phyloP scores from a whole-genome alignment of 192 early-diverging fungal genomes.

The Glomus cerebriforme region DNA sequence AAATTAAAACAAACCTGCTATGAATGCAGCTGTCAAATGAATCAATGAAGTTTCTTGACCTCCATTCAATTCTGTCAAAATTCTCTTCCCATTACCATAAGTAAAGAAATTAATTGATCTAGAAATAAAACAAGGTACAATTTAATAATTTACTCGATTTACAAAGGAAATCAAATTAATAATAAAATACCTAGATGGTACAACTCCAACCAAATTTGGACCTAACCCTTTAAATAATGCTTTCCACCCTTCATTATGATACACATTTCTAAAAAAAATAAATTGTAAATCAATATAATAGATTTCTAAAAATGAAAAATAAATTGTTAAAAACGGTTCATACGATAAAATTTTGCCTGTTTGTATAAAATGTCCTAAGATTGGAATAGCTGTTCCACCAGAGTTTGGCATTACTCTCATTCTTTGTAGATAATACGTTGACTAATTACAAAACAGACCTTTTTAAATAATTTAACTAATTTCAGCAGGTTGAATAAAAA shows the following conservation, averaged over 20 bases:
- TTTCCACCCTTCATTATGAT: slow-evolving; percentile 71
- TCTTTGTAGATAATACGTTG: slow-evolving; percentile 41
- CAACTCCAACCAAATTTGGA: slow-evolving; percentile 89
- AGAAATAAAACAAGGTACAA: not conserved
- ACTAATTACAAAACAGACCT: slow-evolving; percentile 31
- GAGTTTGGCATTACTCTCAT: not conserved
- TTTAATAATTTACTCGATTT: not conserved
- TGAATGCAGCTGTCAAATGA: slow-evolving; percentile 76
- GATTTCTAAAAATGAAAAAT: not conserved
- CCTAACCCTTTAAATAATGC: slow-evolving; percentile 95
- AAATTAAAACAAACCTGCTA: slow-evolving; percentile 53
- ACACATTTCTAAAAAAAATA: slow-evolving; percentile 52
- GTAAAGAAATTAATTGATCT: slow-evolving; percentile 93
- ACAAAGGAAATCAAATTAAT: not conserved
- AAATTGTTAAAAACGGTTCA: not conserved
- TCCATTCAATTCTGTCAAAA: slow-evolving; percentile 72
- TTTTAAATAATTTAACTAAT: too few species aligned
- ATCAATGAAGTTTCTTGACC: slow-evolving; percentile 78
- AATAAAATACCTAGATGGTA: slow-evolving; percentile 79
- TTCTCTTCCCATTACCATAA: slow-evolving; percentile 87
- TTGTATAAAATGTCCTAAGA: slow-evolving; percentile 53
- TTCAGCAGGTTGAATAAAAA: slow-evolving; percentile 3
- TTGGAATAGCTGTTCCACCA: slow-evolving; percentile 27
- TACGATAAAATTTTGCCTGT: slow-evolving; percentile 40
- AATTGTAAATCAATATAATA: not conserved